Evolutionary conservation across 768 basidiomycete species (phyloP).

Genomic region (Crucibulum laeve): DNA sequence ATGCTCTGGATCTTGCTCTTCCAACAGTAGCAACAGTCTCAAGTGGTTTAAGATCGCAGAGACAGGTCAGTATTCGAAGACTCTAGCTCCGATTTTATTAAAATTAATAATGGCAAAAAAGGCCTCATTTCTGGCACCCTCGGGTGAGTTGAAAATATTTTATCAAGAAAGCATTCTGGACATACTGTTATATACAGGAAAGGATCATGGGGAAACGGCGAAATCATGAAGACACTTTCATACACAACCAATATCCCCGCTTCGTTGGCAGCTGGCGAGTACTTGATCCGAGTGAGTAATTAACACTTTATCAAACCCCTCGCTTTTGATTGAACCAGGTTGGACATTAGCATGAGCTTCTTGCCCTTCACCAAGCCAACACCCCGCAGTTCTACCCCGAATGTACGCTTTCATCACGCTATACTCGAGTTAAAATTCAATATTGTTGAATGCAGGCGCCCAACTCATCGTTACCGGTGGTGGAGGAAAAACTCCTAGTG

Average conservation of each 20-base stretch:
- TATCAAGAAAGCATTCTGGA: neutral
- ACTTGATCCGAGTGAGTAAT: conserved; percentile 21
- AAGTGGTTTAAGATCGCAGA: conserved; percentile 35
- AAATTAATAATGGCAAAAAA: neutral
- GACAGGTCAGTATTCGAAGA: conserved; percentile 18
- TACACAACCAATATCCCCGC: conserved; percentile 29
- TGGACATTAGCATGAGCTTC: neutral
- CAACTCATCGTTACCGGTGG: neutral
- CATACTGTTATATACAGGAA: conserved; percentile 8
- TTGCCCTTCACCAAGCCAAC: neutral
- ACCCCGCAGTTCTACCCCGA: conserved; percentile 35
- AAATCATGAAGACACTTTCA: conserved; percentile 19
- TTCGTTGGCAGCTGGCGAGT: conserved; percentile 26
- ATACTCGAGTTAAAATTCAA: neutral
- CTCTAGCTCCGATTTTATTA: neutral
- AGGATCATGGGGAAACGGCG: conserved; percentile 24
- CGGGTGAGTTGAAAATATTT: conserved; percentile 12
- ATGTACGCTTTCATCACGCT: too few relatives aligned
- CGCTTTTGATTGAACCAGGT: neutral
- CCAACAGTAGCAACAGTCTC: conserved; percentile 24
- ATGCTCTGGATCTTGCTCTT: conserved; percentile 25
- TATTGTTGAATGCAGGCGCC: neutral
- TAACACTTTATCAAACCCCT: neutral
- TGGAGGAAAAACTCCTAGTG: neutral
- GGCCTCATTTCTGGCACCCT: conserved; percentile 25